Conservation (phyloP, 352 stramenopile genomes). For the Pythium guiyangense region DNA sequence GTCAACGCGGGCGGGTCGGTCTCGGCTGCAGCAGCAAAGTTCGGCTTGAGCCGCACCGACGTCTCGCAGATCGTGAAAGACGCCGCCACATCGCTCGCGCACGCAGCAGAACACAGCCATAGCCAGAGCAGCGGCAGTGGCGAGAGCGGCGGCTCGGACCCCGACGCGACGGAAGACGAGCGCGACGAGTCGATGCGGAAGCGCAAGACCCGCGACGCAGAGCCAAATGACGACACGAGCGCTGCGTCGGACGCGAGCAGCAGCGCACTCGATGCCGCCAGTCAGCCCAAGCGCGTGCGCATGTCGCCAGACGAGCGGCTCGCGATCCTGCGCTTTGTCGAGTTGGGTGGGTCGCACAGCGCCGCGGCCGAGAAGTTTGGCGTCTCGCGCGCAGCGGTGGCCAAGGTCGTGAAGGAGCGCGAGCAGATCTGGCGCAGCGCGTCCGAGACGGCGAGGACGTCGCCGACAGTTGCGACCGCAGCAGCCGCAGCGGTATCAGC, state of each 20-base stretch:
- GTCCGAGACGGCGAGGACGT: background rate
- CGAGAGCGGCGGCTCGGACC: slow-evolving; percentile 3
- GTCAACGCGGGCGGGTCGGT: slow-evolving; percentile 21
- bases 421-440: slow-evolving; percentile 22
- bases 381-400: slow-evolving; percentile 47
- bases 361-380: slow-evolving; percentile 51
- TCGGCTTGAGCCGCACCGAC: slow-evolving; percentile 23
- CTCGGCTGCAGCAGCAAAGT: slow-evolving; percentile 19
- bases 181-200: slow-evolving; percentile 3
- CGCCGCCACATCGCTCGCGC: background rate
- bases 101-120: background rate
- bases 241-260: slow-evolving; percentile 2
- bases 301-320: slow-evolving; percentile 51
- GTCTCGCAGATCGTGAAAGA: slow-evolving; percentile 24
- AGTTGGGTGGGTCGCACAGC: slow-evolving; percentile 39
- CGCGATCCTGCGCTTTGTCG: slow-evolving; percentile 47
- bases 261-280: slow-evolving; percentile 4
- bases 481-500: background rate
- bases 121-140: background rate
- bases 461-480: background rate
- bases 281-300: slow-evolving; percentile 26
- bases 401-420: slow-evolving; percentile 60
- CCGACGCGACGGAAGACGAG: slow-evolving; percentile 2
- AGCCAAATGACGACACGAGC: background rate
- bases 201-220: slow-evolving; percentile 1